phyloP scores from a whole-genome alignment of 2,329 filamentous ascomycete genomes.

The Aspergillus quadrilineatus region DNA sequence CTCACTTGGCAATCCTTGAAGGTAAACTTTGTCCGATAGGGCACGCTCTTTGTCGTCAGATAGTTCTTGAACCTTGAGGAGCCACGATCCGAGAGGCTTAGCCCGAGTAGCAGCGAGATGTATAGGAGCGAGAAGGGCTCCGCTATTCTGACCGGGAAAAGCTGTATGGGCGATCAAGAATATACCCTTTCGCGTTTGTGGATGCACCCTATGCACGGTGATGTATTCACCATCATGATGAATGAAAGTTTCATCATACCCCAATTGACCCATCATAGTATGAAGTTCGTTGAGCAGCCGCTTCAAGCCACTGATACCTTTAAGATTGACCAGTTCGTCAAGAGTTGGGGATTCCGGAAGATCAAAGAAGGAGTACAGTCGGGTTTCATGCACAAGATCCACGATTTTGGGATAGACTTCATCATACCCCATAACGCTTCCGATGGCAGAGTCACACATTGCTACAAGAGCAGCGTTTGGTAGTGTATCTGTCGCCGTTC shows the following conservation, averaged over 20 bases:
- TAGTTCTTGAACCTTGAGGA: slow-evolving; percentile 80
- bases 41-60: slow-evolving; percentile 66
- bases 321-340: slow-evolving; percentile 65
- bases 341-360: slow-evolving; percentile 60
- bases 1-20: slow-evolving; percentile 81
- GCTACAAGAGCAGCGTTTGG: slow-evolving; percentile 90
- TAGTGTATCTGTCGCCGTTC: slow-evolving; percentile 88
- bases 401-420: slow-evolving; percentile 91
- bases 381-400: slow-evolving; percentile 87
- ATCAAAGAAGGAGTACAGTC: slow-evolving; percentile 70
- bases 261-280: slow-evolving; percentile 90
- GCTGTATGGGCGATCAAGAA: slow-evolving; percentile 96
- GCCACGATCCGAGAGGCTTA: slow-evolving; percentile 86
- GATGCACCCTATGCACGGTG: slow-evolving; percentile 92
- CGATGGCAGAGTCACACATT: slow-evolving; percentile 93
- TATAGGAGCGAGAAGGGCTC: slow-evolving; percentile 76
- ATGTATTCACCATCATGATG: slow-evolving; percentile 96
- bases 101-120: slow-evolving; percentile 80
- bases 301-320: slow-evolving; percentile 86
- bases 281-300: slow-evolving; percentile 94
- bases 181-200: slow-evolving; percentile 86
- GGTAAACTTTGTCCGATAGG: slow-evolving; percentile 65
- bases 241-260: slow-evolving; percentile 92
- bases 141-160: slow-evolving; percentile 84
- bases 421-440: slow-evolving; percentile 97